Conservation (phyloP, 176 grass and related monocot species). For the Oryza officinalis region DNA sequence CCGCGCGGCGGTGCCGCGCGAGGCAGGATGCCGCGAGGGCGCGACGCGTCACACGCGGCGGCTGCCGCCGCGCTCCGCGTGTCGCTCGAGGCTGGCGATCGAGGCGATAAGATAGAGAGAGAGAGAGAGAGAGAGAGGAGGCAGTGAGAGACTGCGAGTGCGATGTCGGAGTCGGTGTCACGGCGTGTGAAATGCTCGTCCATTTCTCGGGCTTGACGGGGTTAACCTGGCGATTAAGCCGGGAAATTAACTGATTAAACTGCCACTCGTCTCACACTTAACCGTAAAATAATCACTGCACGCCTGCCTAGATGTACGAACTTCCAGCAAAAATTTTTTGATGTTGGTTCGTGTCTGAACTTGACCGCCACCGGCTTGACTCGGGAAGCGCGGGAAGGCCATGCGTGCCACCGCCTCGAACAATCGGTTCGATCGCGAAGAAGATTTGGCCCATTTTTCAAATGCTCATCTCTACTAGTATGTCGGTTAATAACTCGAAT, state of each 20-base stretch:
- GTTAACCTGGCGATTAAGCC: no score
- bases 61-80: neutral
- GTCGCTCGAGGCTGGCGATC: no score
- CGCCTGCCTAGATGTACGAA: neutral
- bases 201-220: no score
- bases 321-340: neutral
- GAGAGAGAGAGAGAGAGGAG: no score
- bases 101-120: neutral
- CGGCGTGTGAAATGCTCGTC: no score
- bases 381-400: neutral
- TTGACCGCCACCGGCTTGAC: constrained; percentile 40
- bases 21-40: neutral
- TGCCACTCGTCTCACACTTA: no score
- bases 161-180: no score
- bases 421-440: neutral
- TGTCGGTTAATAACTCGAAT: constrained; percentile 14
- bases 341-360: constrained; percentile 1
- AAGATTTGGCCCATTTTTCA: neutral
- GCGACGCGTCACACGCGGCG: neutral
- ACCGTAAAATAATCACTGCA: no score
- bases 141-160: no score
- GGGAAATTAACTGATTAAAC: no score
- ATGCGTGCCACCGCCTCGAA: neutral
- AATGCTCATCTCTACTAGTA: neutral
- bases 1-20: neutral